Evolutionary conservation across 306 rosid genomes (phyloP), one percentile per base, ranked within the genome.

Genomic region (Abrus precatorius): DNA sequence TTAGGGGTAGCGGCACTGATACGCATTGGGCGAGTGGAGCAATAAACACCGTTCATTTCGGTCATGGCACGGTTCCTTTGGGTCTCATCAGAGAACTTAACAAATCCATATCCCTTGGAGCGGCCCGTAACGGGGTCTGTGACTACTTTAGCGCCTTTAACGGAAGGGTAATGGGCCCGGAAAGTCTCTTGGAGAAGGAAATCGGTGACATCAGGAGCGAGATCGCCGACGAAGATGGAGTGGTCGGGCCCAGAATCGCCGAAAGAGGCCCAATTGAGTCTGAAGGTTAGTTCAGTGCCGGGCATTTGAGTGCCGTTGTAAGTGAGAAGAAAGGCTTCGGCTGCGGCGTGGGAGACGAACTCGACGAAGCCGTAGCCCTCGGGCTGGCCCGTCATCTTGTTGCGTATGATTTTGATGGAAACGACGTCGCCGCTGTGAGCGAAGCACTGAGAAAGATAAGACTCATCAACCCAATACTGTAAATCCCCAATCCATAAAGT

Each of bases 401-500:
- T 94, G 14, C 97, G 97, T 34, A 94, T 94, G 61, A 94, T 94
- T 79, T 92, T 94, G 48, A 94, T 94, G 9, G 98, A 94, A 66
- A 94, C 50, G 12, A 94, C 97, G 82, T 92, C 96, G 86, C 97
- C 96, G 11, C 96, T 83, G 86, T 94, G 98, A 73, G 98, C 86
- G 48, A 92, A 94, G 82, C 97, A 92, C 60, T 80, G 83, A 44
- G 47, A 86, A 33, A 94, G 96, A 72, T 94, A 94, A 52, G 82
- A 81, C 59, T 94, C 97, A 59, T 94, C 98, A 66, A 92, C 93
- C 98, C 97, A 94, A 73, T 90, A 94, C 87, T 94, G 98, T 54
- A 94, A 86, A 86, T 94, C 96, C 9, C 98, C 98, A 63, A 94
- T 94, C 97, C 96, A 94, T 0, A 94, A 97, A 7, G 98, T 94